Evolutionary conservation across 2,329 filamentous ascomycete genomes (phyloP).

Genomic region (Fusarium goolgardi): DNA sequence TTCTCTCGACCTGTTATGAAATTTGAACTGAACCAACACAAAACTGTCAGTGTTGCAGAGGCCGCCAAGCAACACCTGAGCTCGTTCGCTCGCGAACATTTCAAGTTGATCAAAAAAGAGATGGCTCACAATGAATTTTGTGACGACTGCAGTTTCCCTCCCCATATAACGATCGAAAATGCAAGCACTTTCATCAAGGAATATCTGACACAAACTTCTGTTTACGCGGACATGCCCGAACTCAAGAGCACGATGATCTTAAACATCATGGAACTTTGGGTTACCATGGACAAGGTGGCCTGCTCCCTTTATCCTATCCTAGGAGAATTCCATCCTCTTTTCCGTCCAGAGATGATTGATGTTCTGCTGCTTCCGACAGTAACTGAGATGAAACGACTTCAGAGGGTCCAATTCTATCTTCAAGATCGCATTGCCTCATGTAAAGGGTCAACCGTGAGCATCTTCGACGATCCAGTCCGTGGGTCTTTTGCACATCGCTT

Average conservation of each 20-base stretch:
- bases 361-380: slow-evolving; percentile 31
- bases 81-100: slow-evolving; percentile 26
- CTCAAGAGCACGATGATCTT: slow-evolving; percentile 41
- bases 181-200: slow-evolving; percentile 12
- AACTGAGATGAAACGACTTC: slow-evolving; percentile 36
- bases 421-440: slow-evolving; percentile 34
- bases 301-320: slow-evolving; percentile 40
- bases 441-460: slow-evolving; percentile 21
- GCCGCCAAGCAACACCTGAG: slow-evolving; percentile 38
- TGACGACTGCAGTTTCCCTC: not conserved
- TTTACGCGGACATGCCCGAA: slow-evolving; percentile 34
- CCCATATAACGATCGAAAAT: slow-evolving; percentile 2
- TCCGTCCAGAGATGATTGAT: slow-evolving; percentile 43
- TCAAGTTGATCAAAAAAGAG: slow-evolving; percentile 33
- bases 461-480: slow-evolving; percentile 41
- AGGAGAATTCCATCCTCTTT: slow-evolving; percentile 38
- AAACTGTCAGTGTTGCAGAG: slow-evolving; percentile 25
- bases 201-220: slow-evolving; percentile 24
- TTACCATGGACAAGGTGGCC: slow-evolving; percentile 35
- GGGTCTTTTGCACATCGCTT: slow-evolving; percentile 48
- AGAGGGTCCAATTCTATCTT: slow-evolving; percentile 39
- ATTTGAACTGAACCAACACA: not conserved
- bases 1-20: slow-evolving; percentile 18
- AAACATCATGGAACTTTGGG: slow-evolving; percentile 44
- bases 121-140: slow-evolving; percentile 11